Percentiles rank a stretch among this genome's conserved stretches.
These are phyloP conservation scores for Clathrospora elynae DNA, from an alignment of 2,329 filamentous ascomycete species.

Conservation along the genomic window DNA sequence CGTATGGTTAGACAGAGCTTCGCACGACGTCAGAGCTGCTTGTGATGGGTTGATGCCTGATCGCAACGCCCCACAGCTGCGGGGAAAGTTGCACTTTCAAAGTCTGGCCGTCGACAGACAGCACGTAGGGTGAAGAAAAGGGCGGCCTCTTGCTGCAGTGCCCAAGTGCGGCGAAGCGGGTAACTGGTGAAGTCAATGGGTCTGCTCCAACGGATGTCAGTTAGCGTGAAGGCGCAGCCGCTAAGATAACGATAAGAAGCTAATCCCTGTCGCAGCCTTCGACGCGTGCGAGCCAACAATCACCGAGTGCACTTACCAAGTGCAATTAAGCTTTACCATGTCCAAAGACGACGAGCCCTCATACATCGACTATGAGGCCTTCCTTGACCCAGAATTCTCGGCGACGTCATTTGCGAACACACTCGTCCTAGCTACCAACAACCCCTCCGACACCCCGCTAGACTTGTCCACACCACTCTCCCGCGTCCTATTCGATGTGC, in stretches of 20 bases:
- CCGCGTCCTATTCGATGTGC: constrained; percentile 91
- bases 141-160: constrained; percentile 1
- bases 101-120: too few relatives aligned
- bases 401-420: constrained; percentile 83
- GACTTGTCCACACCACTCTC: constrained; percentile 94
- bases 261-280: constrained; percentile 5
- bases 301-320: constrained; percentile 3
- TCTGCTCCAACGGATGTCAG: too few relatives aligned
- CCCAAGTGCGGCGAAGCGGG: constrained; percentile 7
- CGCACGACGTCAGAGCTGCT: too few relatives aligned
- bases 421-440: constrained; percentile 88
- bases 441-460: constrained; percentile 83
- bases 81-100: too few relatives aligned
- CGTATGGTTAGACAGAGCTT: too few relatives aligned
- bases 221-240: too few relatives aligned
- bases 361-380: constrained; percentile 95
- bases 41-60: too few relatives aligned
- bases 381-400: constrained; percentile 82
- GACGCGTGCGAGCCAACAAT: not conserved
- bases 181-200: too few relatives aligned
- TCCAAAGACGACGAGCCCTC: constrained; percentile 63
- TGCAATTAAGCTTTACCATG: constrained; percentile 28
- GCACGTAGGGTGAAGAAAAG: not conserved
- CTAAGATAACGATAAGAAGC: not conserved
- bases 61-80: too few relatives aligned